Conservation (phyloP, 345 rosid genomes). For the Erodium maritimum region DNA sequence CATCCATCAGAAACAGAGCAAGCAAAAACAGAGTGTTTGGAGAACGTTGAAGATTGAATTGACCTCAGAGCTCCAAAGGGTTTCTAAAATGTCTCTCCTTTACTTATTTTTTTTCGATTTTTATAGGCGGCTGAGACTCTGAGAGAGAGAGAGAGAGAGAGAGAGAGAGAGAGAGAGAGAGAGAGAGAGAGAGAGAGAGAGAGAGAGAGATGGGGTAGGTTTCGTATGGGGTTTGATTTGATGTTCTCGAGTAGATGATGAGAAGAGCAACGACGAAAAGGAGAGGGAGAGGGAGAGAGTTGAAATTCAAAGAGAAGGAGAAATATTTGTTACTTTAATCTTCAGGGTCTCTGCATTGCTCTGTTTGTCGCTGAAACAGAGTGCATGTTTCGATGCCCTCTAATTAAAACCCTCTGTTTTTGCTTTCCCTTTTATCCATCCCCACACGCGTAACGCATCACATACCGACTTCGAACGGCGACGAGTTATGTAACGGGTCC, state of each 20-base stretch:
- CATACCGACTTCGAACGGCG: no score
- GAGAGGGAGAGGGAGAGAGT: no score
- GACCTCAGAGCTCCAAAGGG: conserved; percentile 3
- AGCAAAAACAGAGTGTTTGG: neutral
- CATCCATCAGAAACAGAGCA: conserved; percentile 4
- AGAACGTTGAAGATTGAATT: conserved; percentile 1
- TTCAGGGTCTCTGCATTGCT: conserved; percentile 6
- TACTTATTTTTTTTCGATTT: neutral
- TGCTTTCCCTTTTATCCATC: neutral
- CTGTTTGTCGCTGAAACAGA: conserved; percentile 13
- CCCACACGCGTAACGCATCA: neutral
- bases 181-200: conserved; percentile 6
- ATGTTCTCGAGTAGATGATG: neutral
- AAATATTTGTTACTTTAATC: conserved; percentile 4
- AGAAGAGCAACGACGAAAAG: no score
- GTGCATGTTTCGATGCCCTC: conserved; percentile 6
- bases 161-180: neutral
- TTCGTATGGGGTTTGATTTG: conserved; percentile 12
- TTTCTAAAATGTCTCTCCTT: neutral
- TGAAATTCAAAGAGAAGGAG: neutral
- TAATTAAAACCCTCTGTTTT: neutral
- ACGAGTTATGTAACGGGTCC: no score
- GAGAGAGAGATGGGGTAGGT: conserved; percentile 17
- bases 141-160: neutral
- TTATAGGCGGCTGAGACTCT: no score